Evolutionary conservation across 78 protist species (phyloP).

Genomic region (Creolimax fragrantissima): DNA sequence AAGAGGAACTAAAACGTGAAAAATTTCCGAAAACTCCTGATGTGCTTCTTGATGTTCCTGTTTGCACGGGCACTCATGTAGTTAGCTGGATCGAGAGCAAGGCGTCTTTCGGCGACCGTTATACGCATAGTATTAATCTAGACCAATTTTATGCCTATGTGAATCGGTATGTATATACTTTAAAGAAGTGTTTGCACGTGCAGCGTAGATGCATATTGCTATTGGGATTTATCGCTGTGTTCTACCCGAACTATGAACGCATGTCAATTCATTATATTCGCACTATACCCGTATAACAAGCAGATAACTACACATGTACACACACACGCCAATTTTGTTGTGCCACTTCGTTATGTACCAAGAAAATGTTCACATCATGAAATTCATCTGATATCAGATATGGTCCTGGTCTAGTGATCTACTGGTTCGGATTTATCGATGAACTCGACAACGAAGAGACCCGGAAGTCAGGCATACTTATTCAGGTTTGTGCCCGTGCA

Average conservation of each 20-base stretch:
- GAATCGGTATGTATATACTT: neutral
- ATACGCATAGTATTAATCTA: neutral
- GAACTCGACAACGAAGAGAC: neutral
- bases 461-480: neutral
- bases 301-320: too few species aligned
- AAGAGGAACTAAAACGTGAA: neutral
- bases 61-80: neutral
- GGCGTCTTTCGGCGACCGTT: constrained; percentile 18
- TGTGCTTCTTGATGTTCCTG: neutral
- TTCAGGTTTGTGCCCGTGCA: neutral
- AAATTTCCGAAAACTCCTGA: constrained; percentile 15
- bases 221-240: too few species aligned
- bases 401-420: constrained; percentile 27
- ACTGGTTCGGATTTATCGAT: constrained; percentile 27
- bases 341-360: too few species aligned
- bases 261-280: too few species aligned
- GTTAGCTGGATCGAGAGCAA: constrained; percentile 28
- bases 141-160: neutral
- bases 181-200: too few species aligned
- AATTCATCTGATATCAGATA: too few species aligned
- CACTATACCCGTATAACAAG: too few species aligned
- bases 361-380: too few species aligned
- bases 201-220: too few species aligned
- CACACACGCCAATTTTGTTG: too few species aligned
- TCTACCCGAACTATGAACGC: too few species aligned